A percentile compares a stretch with the other conserved stretches of the same genome.
Evolutionary conservation across 2,329 filamentous ascomycete species (phyloP).

Genomic region (Colletotrichum sidae): DNA sequence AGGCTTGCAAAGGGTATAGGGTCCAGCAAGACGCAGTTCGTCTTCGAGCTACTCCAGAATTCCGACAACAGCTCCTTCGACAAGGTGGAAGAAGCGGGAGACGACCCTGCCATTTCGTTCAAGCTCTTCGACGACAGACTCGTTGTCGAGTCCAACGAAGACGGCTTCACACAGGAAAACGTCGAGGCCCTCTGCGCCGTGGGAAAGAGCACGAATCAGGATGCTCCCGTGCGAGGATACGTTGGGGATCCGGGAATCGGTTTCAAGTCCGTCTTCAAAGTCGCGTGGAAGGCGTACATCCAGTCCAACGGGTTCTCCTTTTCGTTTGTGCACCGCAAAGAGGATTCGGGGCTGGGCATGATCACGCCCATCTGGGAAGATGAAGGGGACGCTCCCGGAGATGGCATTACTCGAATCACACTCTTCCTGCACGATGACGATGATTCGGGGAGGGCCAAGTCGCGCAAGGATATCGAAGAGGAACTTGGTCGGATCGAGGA

Average conservation of each 20-base stretch:
- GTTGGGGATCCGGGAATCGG: constrained; percentile 53
- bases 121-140: constrained; percentile 51
- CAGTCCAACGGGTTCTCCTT: constrained; percentile 58
- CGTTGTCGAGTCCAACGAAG: constrained; percentile 62
- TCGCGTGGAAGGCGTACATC: constrained; percentile 56
- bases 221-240: too few relatives aligned
- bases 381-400: constrained; percentile 27
- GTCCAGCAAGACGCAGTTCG: constrained; percentile 56
- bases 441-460: constrained; percentile 25
- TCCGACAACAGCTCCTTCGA: constrained; percentile 62
- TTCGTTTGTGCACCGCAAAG: constrained; percentile 52
- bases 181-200: constrained; percentile 57
- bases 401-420: constrained; percentile 50
- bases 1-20: constrained; percentile 58
- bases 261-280: constrained; percentile 64
- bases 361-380: constrained; percentile 57
- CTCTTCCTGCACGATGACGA: constrained; percentile 49
- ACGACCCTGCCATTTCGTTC: constrained; percentile 45
- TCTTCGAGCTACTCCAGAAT: constrained; percentile 66
- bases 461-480: constrained; percentile 42
- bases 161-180: constrained; percentile 56
- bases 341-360: constrained; percentile 63
- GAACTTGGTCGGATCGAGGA: constrained; percentile 53
- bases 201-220: too few relatives aligned
- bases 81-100: constrained; percentile 37